Conservation (phyloP, 2,329 filamentous ascomycete genomes). For the Boeremia lycopersici region DNA sequence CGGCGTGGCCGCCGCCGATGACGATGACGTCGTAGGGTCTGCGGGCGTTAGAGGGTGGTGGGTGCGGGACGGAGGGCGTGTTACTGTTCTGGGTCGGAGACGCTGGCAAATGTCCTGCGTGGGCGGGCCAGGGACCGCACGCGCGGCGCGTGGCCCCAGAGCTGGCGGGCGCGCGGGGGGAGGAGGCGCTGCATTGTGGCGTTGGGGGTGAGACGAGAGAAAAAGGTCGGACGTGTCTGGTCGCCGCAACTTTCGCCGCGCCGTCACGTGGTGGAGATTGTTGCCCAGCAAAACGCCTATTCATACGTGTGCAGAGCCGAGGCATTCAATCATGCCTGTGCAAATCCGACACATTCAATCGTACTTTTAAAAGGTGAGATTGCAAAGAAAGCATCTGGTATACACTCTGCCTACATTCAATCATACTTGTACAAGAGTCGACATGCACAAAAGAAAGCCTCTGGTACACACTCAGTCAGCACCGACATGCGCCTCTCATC, state of each 20-base stretch:
- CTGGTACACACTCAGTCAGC: conserved; percentile 11
- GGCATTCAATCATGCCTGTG: too few species aligned
- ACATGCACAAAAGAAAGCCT: conserved; percentile 37
- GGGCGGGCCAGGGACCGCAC: conserved; percentile 49
- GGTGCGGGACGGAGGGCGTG: background rate
- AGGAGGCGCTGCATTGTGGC: conserved; percentile 32
- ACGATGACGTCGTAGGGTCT: conserved; percentile 90
- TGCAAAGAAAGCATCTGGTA: too few species aligned
- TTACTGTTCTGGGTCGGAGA: conserved; percentile 46
- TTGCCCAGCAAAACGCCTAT: too few species aligned
- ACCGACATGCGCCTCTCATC: too few species aligned
- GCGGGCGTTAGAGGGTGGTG: conserved; percentile 20
- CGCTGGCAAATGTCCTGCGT: conserved; percentile 53
- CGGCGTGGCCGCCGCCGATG: conserved; percentile 94
- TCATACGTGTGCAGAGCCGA: too few species aligned
- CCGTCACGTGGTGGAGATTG: conserved; percentile 23
- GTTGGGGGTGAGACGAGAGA: conserved; percentile 5
- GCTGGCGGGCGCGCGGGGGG: conserved; percentile 44
- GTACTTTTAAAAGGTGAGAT: too few species aligned
- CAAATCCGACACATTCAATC: too few species aligned
- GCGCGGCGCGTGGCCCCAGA: conserved; percentile 57
- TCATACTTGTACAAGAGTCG: conserved; percentile 29
- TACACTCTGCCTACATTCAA: conserved; percentile 9
- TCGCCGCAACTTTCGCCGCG: conserved; percentile 26
- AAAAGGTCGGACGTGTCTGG: conserved; percentile 30